A percentile compares a stretch with the other conserved stretches of the same genome.
These are phyloP conservation scores for Sarcomyxa edulis DNA, from an alignment of 768 basidiomycete genomes.

Conservation along the genomic window DNA sequence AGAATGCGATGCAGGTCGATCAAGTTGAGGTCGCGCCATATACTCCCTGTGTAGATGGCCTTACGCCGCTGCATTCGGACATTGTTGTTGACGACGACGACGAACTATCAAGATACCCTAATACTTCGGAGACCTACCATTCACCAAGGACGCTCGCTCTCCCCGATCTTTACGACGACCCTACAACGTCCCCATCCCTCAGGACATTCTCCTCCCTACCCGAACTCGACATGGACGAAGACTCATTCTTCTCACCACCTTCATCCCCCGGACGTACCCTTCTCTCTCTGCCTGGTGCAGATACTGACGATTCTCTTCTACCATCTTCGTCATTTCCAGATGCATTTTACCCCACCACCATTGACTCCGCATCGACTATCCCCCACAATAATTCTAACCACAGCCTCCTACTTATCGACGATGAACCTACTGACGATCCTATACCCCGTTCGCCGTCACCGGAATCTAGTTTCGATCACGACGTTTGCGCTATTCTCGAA, in stretches of 20 bases:
- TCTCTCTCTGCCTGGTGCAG: conserved; percentile 35
- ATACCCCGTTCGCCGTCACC: conserved; percentile 38
- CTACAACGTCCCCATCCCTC: conserved; percentile 14
- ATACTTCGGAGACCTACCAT: too few species aligned
- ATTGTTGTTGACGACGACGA: too few species aligned
- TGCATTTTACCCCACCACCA: not conserved
- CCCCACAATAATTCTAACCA: too few species aligned
- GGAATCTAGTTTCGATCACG: conserved; percentile 33
- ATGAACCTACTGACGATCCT: conserved; percentile 31
- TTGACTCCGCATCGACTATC: not conserved
- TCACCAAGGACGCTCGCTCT: too few species aligned
- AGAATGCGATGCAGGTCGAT: not conserved
- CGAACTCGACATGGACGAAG: conserved; percentile 21
- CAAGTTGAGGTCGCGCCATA: not conserved
- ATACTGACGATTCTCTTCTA: conserved; percentile 36
- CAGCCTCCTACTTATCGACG: conserved; percentile 34
- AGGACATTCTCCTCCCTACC: conserved; percentile 16
- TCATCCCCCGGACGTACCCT: conserved; percentile 17
- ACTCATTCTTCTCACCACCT: conserved; percentile 10
- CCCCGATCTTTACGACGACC: conserved; percentile 10
- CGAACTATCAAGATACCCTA: too few species aligned
- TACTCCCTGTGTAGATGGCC: not conserved
- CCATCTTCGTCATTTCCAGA: conserved; percentile 12
- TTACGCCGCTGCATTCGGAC: conserved; percentile 5
- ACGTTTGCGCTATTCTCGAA: conserved; percentile 18